A percentile compares a stretch with the other conserved stretches of the same genome.
phyloP scores from a whole-genome alignment of 805 yeast genomes.

The Candida dendrica region DNA sequence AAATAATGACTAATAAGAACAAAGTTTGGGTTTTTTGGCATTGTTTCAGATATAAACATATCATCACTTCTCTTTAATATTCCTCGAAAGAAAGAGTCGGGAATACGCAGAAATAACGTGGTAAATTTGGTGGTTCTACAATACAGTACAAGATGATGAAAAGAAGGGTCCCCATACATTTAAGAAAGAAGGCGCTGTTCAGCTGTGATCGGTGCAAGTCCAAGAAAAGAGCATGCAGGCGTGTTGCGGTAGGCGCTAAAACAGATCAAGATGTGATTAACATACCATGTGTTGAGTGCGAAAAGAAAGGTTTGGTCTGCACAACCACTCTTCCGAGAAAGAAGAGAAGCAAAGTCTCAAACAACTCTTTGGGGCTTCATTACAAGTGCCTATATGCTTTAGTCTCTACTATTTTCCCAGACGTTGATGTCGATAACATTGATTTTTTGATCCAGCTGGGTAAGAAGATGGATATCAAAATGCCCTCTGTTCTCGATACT shows the following conservation, averaged over 20 bases:
- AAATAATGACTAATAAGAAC: too few relatives aligned
- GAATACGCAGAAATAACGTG: too few relatives aligned
- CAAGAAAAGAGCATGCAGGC: background rate
- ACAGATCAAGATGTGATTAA: background rate
- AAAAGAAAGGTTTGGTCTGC: background rate
- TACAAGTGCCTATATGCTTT: conserved; percentile 1
- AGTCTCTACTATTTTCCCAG: background rate
- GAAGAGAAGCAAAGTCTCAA: conserved; percentile 1
- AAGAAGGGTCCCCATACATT: background rate
- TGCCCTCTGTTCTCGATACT: background rate
- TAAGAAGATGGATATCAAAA: background rate
- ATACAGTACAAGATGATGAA: background rate
- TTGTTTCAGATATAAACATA: too few relatives aligned
- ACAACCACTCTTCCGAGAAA: background rate
- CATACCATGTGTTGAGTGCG: background rate
- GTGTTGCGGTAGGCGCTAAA: background rate
- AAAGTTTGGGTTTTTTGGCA: too few relatives aligned
- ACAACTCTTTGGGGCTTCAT: background rate
- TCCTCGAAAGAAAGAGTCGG: too few relatives aligned
- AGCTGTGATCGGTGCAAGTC: conserved; percentile 1
- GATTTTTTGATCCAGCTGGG: background rate
- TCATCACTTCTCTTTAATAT: too few relatives aligned
- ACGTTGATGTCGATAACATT: conserved; percentile 1
- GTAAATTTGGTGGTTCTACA: background rate
- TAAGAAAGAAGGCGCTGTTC: conserved; percentile 1